A percentile compares a stretch with the other conserved stretches of the same genome.
These are phyloP conservation scores for Digitaria exilis DNA, from an alignment of 202 grass and related monocot genomes.

Conservation along the genomic window DNA sequence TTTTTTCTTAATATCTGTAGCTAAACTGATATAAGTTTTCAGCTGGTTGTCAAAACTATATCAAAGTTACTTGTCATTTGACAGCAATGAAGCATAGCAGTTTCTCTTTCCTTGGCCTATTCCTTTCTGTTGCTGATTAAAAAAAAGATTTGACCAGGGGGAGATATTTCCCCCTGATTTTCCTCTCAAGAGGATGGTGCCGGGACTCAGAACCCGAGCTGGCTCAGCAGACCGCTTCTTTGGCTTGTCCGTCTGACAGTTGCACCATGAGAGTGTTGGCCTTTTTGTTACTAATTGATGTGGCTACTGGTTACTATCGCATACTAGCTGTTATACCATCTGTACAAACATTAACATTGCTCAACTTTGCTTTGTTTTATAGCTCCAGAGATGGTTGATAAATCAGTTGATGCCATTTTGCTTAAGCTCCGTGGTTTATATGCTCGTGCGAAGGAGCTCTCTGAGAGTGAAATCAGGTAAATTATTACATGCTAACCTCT, in stretches of 20 bases:
- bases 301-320: background rate
- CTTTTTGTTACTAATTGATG: slow-evolving; percentile 9
- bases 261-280: no score
- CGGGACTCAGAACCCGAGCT: no score
- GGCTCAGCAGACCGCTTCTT: no score
- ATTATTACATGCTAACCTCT: background rate
- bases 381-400: slow-evolving; percentile 83
- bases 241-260: no score
- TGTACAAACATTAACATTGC: slow-evolving; percentile 25
- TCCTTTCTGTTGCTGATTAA: slow-evolving; percentile 3
- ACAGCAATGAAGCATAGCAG: background rate
- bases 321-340: slow-evolving; percentile 12
- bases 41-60: slow-evolving; percentile 3
- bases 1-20: background rate
- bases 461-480: slow-evolving; percentile 87
- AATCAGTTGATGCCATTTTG: slow-evolving; percentile 61
- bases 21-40: slow-evolving; percentile 2
- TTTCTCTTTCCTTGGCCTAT: slow-evolving; percentile 8
- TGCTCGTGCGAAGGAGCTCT: slow-evolving; percentile 71
- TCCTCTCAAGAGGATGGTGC: no score
- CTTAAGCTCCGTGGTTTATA: slow-evolving; percentile 70
- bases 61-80: slow-evolving; percentile 1
- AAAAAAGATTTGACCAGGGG: no score
- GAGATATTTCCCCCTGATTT: no score
- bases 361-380: slow-evolving; percentile 47